Base-by-base conservation (phyloP, 768 basidiomycete genomes). In the Russula compacta region DNA sequence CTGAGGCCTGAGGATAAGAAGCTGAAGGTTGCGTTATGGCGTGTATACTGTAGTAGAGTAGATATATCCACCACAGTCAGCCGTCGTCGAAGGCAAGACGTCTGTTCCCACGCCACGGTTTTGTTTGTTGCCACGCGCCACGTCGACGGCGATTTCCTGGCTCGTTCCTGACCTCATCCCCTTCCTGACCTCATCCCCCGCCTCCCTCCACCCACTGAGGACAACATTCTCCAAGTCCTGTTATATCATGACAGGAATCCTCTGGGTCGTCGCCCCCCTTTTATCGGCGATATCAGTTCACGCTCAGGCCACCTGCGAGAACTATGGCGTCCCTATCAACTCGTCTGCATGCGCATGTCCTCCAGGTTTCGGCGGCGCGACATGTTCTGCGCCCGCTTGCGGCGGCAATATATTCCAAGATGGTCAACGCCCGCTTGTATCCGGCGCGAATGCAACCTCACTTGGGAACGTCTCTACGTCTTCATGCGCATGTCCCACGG, bases 391-490 rank as follows among this genome's bases (percentile, higher is more conserved):
- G 59, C 82, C 87, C 0, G 83, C 79, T 1, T 97, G 94, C 63
- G 89, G 89, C 11, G 91, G 91, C 2, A 86, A 83, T 54, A 82
- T 95, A 47, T 92, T 87, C 69, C 83, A 92, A 67, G 87, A 86
- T 57, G 71, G 81, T 2, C 69, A 76, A 53, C 80, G 84, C n/a
- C 72, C 83, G 43, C 70, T 86, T 51, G 73, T 81, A 12, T 69
- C 79, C 17, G 58, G 70, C 35, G 70, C 76, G 0, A 24, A 55
- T 10, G 53, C 61, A 42, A 70, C 74, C 0, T 71, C 74, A 8
- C 82, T 82, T 49, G 78, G 83, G 14, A 93, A 95, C 69, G 67
- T 92, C 61, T 86, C 85, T 1, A 71, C 81, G 15, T 76, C 84
- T 21, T 77, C 74, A 1, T 97, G 94, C 70, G 74, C 79, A 0